These are phyloP conservation scores for Pittosporum tobira DNA, from an alignment of 129 eudicot genomes.

Conservation along the genomic window DNA sequence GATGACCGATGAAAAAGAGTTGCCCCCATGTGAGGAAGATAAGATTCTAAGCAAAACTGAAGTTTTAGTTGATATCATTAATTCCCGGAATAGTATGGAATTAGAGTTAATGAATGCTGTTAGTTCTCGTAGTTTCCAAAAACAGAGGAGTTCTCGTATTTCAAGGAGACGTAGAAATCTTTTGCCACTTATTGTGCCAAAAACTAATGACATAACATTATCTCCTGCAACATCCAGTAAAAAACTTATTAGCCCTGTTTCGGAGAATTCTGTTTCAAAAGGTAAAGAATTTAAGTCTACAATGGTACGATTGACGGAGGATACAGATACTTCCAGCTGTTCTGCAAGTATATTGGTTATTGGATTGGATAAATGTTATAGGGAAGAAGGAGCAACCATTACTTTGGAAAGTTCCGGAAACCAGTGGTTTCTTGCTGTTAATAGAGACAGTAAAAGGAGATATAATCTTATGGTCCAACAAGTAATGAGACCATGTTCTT, in stretches of 20 bases:
- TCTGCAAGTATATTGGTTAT: conserved; percentile 53
- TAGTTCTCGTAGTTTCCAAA: conserved; percentile 20
- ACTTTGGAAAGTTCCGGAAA: conserved; percentile 37
- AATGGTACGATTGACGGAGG: conserved; percentile 18
- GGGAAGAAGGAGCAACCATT: conserved; percentile 52
- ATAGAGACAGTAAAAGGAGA: conserved; percentile 29
- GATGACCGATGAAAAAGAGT: conserved; percentile 3
- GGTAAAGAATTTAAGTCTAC: conserved; percentile 30
- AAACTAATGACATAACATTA: conserved; percentile 23
- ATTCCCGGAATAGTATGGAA: conserved; percentile 23
- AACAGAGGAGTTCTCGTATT: conserved; percentile 47
- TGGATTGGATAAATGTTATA: conserved; percentile 55
- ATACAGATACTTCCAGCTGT: conserved; percentile 40
- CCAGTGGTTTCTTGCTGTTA: conserved; percentile 67
- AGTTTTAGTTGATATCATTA: conserved; percentile 9
- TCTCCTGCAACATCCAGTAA: conserved; percentile 25
- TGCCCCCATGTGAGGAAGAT: too few relatives aligned
- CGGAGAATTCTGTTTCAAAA: conserved; percentile 10
- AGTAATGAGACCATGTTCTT: conserved; percentile 52
- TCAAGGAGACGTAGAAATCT: conserved; percentile 38
- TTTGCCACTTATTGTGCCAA: conserved; percentile 20
- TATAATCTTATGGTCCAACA: conserved; percentile 31
- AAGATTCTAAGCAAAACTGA: neutral
- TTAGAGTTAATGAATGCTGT: neutral
- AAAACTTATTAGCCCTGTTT: conserved; percentile 20